phyloP scores from a whole-genome alignment of 257 asterid genomes.

The Marsdenia floribunda region DNA sequence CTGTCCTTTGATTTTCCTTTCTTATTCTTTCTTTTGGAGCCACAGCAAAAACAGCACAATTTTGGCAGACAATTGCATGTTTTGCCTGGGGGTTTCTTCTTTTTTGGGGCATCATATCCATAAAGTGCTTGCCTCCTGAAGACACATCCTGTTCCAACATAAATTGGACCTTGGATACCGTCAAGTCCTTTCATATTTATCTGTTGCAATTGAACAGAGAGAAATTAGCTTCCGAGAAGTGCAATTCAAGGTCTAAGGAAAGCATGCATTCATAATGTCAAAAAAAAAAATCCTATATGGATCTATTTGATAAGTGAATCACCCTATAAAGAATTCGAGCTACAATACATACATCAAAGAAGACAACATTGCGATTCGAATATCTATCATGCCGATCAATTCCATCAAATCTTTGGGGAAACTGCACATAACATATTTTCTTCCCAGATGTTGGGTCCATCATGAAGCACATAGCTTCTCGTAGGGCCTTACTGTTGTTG shows the following conservation, averaged over 20 bases:
- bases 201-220: slow-evolving; percentile 32
- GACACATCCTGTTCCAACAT: slow-evolving; percentile 96
- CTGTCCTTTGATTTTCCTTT: slow-evolving; percentile 55
- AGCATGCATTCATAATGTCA: not conserved
- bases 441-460: slow-evolving; percentile 98
- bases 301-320: not conserved
- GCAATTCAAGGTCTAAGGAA: not conserved
- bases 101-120: slow-evolving; percentile 90
- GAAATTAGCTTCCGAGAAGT: slow-evolving; percentile 20
- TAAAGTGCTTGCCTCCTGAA: slow-evolving; percentile 94
- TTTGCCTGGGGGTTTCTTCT: slow-evolving; percentile 81
- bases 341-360: slow-evolving; percentile 66
- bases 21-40: slow-evolving; percentile 55
- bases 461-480: slow-evolving; percentile 99
- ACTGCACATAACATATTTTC: slow-evolving; percentile 94
- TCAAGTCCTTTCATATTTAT: slow-evolving; percentile 97
- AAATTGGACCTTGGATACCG: slow-evolving; percentile 97
- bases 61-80: slow-evolving; percentile 96
- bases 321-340: not conserved
- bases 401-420: slow-evolving; percentile 96
- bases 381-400: slow-evolving; percentile 94
- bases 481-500: slow-evolving; percentile 90
- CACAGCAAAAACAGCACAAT: slow-evolving; percentile 60
- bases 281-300: not conserved
- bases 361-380: slow-evolving; percentile 91